These are phyloP conservation scores for Hirsutella thompsonii DNA, from an alignment of 2,329 filamentous ascomycete genomes.

Conservation along the genomic window DNA sequence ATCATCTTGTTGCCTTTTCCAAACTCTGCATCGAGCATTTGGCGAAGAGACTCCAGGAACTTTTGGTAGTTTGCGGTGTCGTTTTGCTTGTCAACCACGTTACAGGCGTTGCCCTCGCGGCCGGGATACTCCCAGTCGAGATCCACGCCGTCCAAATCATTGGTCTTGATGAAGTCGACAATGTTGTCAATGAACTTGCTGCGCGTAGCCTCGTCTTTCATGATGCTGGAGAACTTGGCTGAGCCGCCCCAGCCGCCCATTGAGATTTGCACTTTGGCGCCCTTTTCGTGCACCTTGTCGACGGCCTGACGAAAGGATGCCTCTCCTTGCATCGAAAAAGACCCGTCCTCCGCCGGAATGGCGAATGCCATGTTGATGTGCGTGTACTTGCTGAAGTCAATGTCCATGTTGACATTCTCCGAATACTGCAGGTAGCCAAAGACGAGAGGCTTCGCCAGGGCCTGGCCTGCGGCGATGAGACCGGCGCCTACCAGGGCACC, in stretches of 20 bases:
- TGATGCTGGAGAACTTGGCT: constrained; percentile 2
- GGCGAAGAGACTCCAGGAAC: background rate
- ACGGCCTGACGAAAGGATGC: background rate
- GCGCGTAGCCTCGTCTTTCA: background rate
- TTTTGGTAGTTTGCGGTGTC: background rate
- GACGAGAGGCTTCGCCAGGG: no score
- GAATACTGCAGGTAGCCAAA: no score
- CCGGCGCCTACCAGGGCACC: no score
- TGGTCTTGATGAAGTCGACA: background rate
- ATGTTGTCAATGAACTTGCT: constrained; percentile 1
- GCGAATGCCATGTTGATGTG: constrained; percentile 7
- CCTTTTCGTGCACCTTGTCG: constrained; percentile 1
- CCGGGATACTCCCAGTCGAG: constrained; percentile 1
- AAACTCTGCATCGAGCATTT: background rate
- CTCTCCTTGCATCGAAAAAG: constrained; percentile 2
- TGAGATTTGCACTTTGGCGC: constrained; percentile 4
- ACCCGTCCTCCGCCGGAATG: constrained; percentile 2
- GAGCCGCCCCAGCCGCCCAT: constrained; percentile 5
- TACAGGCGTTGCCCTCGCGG: constrained; percentile 1
- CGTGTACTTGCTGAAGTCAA: no score
- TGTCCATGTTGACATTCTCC: no score
- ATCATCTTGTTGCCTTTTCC: constrained; percentile 1
- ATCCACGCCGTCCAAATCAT: background rate
- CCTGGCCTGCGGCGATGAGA: no score
- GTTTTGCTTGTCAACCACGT: background rate